Base-by-base conservation (phyloP, 106 monocot species). In the Phalaenopsis equestris region DNA sequence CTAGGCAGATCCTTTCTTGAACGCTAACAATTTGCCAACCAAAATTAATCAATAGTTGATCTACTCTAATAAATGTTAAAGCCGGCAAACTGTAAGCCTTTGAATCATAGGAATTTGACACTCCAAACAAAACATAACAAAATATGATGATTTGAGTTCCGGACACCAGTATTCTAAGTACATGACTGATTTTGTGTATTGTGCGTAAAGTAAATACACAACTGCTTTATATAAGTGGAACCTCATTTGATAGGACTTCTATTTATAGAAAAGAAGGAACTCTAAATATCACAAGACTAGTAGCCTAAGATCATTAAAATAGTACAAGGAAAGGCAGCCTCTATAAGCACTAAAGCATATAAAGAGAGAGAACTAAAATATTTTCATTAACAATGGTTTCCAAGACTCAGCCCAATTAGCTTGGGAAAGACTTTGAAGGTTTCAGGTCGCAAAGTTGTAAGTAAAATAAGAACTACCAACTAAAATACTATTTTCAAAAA, bases 401-500 rank as follows among this genome's bases (percentile, higher is more conserved):
- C 70, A 70, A 39, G 9, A 67, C 39, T 14, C 70, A 70, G 8
- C 70, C 0, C 8, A 64, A 64, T 5, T 64, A 70, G 38, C 70
- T 70, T 38, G 70, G 38, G 14, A 70, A 70, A 14, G 30, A 39
- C 10, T 70, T 70, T 2, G 4, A 70, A 70, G 38, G 14, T 38
- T 70, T 70, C 70, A 70, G 7, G 70, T 38, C 11, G 70, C 12
- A 70, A 70, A 11, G 12, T 39, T 1, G 12, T 5, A 70, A 39
- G 14, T 2, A 11, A 3, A 70, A 14, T 39, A 38, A 70, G 9
- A 70, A 70, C 39, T 70, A 1, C 36, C 12, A 10, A 6, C 4
- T 11, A 70, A 70, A 70, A 70, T 70, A 70, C 11, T 70, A 70
- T 41, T 39, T 38, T 70, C 3, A 70, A 70, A 74, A 19, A 74